These are phyloP conservation scores for Aspergillus ustus DNA, from an alignment of 2,329 filamentous ascomycete species.

Conservation along the genomic window DNA sequence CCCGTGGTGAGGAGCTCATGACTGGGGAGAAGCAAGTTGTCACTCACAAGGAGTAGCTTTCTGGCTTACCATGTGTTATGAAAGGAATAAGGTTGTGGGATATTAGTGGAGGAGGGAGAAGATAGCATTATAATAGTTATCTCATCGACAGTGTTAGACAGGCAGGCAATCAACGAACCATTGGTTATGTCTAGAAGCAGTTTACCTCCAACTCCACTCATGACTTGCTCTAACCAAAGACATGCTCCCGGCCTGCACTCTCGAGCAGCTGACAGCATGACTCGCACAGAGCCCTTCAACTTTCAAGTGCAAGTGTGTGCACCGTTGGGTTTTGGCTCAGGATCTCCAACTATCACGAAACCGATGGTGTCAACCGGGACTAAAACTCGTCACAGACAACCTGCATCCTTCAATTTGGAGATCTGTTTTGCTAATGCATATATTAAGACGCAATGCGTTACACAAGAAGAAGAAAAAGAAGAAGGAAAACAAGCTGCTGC, in stretches of 20 bases:
- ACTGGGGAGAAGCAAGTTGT: constrained; percentile 28
- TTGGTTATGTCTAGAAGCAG: not conserved
- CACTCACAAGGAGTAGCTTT: constrained; percentile 7
- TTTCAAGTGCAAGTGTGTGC: too few species aligned
- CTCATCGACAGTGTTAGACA: not conserved
- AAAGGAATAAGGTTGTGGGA: not conserved
- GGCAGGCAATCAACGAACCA: not conserved
- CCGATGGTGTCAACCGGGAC: not conserved
- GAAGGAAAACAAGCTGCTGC: too few species aligned
- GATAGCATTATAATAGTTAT: not conserved
- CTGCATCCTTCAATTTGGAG: too few species aligned
- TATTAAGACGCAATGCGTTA: too few species aligned
- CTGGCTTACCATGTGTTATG: not conserved
- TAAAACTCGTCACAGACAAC: not conserved
- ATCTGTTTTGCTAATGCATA: too few species aligned
- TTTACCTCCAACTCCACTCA: too few species aligned
- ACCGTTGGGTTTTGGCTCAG: too few species aligned
- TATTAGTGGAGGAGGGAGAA: not conserved
- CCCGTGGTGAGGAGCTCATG: constrained; percentile 39
- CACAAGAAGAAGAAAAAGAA: too few species aligned
- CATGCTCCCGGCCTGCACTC: too few species aligned
- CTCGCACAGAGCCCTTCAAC: too few species aligned
- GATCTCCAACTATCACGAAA: not conserved
- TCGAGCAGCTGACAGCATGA: too few species aligned
- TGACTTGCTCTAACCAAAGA: not conserved